Base-by-base conservation (phyloP, 2,329 filamentous ascomycete species). In the Elsinoe australis region DNA sequence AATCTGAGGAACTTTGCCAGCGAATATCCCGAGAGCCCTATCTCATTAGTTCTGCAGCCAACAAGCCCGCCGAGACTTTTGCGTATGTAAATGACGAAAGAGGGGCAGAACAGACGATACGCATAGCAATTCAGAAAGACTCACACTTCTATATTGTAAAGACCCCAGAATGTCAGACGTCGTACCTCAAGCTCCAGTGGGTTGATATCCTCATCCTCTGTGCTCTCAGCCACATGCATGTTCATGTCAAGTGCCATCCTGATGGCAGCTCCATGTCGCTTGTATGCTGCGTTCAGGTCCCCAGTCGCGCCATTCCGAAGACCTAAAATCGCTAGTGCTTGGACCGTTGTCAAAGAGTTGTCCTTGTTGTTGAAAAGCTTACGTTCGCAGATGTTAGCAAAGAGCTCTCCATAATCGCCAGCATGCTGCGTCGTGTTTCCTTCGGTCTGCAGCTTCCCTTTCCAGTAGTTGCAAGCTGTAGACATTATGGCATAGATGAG, bases 311-410 rank as follows among this genome's bases (percentile, higher is more conserved):
- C 82, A 65, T 88, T 83, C 33, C 83, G 71, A 53, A 87, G 79
- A 4, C 81, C 82, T 82, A 89, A 85, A 56, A 88, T 76, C 4
- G 82, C 82, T 14, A 88, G 67, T 1, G 84, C 83, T 65, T 88
- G 84, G 35, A 85, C 80, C 3, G 81, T 86, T 2, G 83, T 85
- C 22, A 87, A 65, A 5, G 64, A 75, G 52, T 84, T 76, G 46
- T 78, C 76, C 51, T 84, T 68, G 31, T 65, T 61, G 48, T 75
- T 67, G 26, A 32, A 29, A 6, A 44, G 79, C 64, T 32, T 44
- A 14, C 18, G 21, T 10, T 44, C 24, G 7, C 29, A 24, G 21
- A 19, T 21, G 12, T 44, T 32, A 9, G 39, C 39, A 21, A 44
- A 44, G n/a, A 14, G 14, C n/a, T 29, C 39, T 9, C 39, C 39